These are phyloP conservation scores for Thuidium tamariscinum DNA, from an alignment of 225 moss, liverwort and hornwort genomes.

Conservation along the genomic window DNA sequence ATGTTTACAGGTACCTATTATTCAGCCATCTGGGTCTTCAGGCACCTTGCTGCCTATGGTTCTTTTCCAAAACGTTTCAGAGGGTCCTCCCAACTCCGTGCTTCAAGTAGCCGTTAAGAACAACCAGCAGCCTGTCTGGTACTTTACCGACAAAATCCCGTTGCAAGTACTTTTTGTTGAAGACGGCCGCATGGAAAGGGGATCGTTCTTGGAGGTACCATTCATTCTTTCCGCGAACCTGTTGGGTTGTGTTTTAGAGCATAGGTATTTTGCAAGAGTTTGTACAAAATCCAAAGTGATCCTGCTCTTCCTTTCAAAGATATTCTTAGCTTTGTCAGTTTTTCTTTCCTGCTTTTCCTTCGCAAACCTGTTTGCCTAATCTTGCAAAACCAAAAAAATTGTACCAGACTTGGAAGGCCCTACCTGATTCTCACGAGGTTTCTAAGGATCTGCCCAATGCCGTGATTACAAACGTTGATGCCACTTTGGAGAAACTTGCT, in stretches of 20 bases:
- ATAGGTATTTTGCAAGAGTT: not conserved
- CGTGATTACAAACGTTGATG: conserved; percentile 56
- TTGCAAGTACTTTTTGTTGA: conserved; percentile 86
- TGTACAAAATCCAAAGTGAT: not conserved
- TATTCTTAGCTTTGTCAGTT: not conserved
- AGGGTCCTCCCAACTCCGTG: conserved; percentile 67
- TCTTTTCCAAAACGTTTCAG: conserved; percentile 82
- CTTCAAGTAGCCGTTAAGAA: conserved; percentile 97
- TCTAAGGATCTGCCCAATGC: conserved; percentile 86
- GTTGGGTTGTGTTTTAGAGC: not conserved
- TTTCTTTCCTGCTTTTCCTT: not conserved
- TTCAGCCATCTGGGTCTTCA: conserved; percentile 66
- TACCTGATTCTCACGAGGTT: conserved; percentile 92
- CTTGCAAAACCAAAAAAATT: not conserved
- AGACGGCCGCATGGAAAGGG: conserved; percentile 94
- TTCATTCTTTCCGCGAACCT: not conserved
- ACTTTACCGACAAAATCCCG: conserved; percentile 83
- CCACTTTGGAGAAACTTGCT: conserved; percentile 64
- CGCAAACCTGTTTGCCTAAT: not conserved
- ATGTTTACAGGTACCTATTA: conserved; percentile 45
- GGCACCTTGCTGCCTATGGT: conserved; percentile 78
- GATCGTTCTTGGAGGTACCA: conserved; percentile 71
- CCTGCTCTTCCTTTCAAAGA: not conserved
- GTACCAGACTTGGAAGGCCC: conserved; percentile 81
- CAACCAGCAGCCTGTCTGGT: conserved; percentile 96